Evolutionary conservation across 2,329 filamentous ascomycete genomes (phyloP), one percentile per base, ranked within the genome.

Genomic region (Penicillium oxalicum): DNA sequence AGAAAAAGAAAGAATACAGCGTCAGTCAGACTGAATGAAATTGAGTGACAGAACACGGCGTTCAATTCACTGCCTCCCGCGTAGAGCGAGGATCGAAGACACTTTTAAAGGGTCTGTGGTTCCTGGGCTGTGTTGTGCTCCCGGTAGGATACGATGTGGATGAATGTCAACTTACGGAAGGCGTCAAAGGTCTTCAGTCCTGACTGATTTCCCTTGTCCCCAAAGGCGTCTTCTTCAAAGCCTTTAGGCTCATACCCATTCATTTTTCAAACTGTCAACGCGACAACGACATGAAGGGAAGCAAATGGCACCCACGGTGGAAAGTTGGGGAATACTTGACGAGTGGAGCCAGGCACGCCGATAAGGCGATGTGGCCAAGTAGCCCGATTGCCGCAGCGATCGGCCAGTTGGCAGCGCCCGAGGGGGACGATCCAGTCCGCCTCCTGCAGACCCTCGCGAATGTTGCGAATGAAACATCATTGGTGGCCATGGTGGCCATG

Each of bases 111-210:
- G 29, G 36, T 13, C n/a, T 38, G 8, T 27, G 18, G 38, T 40
- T 26, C 38, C 38, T 40, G 38, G 8, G 13, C 29, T 32, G 29
- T 11, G 29, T 11, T 32, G 29, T 13, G 18, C 9, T 37, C 9
- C 35, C 18, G 27, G 11, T 32, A 32, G 29, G 29, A 32, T 32
- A 32, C 29, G 11, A 32, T 50, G 6, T 44, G 38, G 37, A 35
- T 18, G 18, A 28, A 44, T 36, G 34, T 47, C 24, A 47, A 78
- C 87, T 66, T 81, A 95, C 90, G 91, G 70, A 98, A 98, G 57
- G 91, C 91, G 76, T 98, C 93, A 71, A 98, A 98, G 51, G 91
- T 90, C 70, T 84, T 85, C 63, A 95, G 62, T 28, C 69, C 73
- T 49, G 77, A 69, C 50, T 77, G 61, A 48, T 81, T 78, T 49